Evolutionary conservation across 164 flowering plant genomes (phyloP).

Genomic region (Houttuynia cordata): DNA sequence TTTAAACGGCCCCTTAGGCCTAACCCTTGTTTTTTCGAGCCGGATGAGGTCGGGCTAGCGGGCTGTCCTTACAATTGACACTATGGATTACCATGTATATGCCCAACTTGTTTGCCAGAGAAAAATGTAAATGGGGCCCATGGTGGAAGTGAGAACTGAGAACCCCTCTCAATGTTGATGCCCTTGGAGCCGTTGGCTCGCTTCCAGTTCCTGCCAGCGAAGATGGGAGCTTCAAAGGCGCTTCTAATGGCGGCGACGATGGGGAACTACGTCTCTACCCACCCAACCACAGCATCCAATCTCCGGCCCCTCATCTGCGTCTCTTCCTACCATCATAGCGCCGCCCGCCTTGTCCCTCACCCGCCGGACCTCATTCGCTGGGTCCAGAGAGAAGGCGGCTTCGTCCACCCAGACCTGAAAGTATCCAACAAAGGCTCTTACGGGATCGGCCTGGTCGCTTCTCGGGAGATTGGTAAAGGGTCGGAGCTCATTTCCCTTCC

Average conservation of each 20-base stretch:
- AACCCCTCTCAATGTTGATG: too few relatives aligned
- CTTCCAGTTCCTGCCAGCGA: too few relatives aligned
- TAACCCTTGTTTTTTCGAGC: too few relatives aligned
- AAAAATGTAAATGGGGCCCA: too few relatives aligned
- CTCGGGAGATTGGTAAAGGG: constrained; percentile 52
- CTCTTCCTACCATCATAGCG: not conserved
- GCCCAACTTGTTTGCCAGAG: too few relatives aligned
- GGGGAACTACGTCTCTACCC: not conserved
- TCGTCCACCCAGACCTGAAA: constrained; percentile 66
- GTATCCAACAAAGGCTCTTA: constrained; percentile 22
- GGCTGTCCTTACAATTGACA: too few relatives aligned
- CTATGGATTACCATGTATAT: not conserved
- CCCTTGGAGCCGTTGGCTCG: too few relatives aligned
- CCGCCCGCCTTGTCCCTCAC: constrained; percentile 44
- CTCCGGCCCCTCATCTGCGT: constrained; percentile 47
- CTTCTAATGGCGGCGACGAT: constrained; percentile 2
- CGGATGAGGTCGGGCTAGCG: too few relatives aligned
- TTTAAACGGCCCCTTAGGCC: too few relatives aligned
- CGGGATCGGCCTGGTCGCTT: constrained; percentile 63
- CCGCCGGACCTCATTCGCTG: constrained; percentile 82
- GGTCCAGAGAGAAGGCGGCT: constrained; percentile 79
- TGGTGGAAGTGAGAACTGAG: too few relatives aligned
- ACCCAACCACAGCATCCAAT: constrained; percentile 16
- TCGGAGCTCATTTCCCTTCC: constrained; percentile 71
- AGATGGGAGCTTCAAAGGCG: not conserved